A percentile compares a stretch with the other conserved stretches of the same genome.
These are phyloP conservation scores for Euclidium syriacum DNA, from an alignment of 345 rosid species.

Conservation along the genomic window DNA sequence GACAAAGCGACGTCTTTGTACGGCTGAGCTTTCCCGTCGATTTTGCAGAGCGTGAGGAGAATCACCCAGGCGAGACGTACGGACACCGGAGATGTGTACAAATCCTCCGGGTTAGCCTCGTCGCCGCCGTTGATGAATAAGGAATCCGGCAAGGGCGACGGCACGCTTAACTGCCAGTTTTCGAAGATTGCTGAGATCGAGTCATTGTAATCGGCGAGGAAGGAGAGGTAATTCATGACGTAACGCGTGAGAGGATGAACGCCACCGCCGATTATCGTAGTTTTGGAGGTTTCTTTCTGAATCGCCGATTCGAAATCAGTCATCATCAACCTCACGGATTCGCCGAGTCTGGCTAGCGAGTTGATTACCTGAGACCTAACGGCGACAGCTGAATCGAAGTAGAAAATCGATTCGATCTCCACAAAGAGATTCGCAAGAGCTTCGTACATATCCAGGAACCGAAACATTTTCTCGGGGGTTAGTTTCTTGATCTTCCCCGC, in stretches of 20 bases:
- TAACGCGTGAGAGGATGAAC: constrained; percentile 76
- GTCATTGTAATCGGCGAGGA: constrained; percentile 60
- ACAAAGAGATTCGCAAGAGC: constrained; percentile 49
- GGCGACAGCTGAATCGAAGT: constrained; percentile 40
- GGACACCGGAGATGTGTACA: constrained; percentile 27
- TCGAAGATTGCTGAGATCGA: constrained; percentile 48
- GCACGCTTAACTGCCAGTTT: constrained; percentile 28
- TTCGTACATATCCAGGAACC: constrained; percentile 62
- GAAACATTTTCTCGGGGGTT: constrained; percentile 70
- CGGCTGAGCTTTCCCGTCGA: constrained; percentile 61
- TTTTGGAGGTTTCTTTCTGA: constrained; percentile 51
- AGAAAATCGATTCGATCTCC: constrained; percentile 61
- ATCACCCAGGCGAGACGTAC: constrained; percentile 53
- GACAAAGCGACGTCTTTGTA: constrained; percentile 75
- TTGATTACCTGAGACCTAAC: constrained; percentile 47
- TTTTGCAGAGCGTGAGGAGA: constrained; percentile 69
- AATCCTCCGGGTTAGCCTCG: constrained; percentile 7
- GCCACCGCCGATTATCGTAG: constrained; percentile 55
- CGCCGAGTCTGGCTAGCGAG: constrained; percentile 54
- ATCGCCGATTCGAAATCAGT: constrained; percentile 61
- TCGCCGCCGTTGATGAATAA: constrained; percentile 33
- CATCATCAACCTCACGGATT: constrained; percentile 42
- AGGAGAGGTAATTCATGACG: constrained; percentile 70
- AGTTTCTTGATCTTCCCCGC: constrained; percentile 44
- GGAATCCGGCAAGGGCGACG: constrained; percentile 46